Conservation (phyloP, 306 rosid genomes). For the Malus sylvestris region DNA sequence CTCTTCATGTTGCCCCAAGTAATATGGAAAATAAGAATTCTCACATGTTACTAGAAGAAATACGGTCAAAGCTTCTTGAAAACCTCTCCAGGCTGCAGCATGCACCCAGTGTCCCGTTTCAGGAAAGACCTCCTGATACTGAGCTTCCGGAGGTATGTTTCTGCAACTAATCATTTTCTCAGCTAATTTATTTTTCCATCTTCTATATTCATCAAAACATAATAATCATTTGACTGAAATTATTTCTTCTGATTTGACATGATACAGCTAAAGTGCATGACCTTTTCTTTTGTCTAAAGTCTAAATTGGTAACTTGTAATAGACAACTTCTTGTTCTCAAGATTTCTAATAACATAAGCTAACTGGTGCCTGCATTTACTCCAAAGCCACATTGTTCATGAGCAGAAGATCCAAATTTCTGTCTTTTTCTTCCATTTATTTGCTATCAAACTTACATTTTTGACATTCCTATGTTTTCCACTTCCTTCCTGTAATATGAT, state of each 20-base stretch:
- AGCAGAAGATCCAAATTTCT: neutral
- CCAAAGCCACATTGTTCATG: neutral
- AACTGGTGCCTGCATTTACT: neutral
- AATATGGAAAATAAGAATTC: constrained; percentile 92
- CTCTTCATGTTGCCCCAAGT: constrained; percentile 93
- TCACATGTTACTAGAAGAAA: constrained; percentile 56
- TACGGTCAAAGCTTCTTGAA: constrained; percentile 68
- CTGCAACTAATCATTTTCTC: neutral
- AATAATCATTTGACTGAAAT: neutral
- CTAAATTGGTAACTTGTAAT: neutral
- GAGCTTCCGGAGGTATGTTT: constrained; percentile 67
- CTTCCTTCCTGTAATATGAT: neutral
- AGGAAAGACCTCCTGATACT: constrained; percentile 75
- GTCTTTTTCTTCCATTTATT: neutral
- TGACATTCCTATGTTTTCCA: neutral
- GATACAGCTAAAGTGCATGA: neutral
- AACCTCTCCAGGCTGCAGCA: constrained; percentile 76
- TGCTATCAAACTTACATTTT: neutral
- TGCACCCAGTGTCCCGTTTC: constrained; percentile 84
- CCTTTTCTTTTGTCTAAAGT: neutral
- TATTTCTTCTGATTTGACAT: neutral
- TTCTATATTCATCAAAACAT: neutral
- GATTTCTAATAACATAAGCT: neutral
- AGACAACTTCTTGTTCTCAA: neutral
- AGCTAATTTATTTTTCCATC: neutral